Base-by-base conservation (phyloP, 2,329 filamentous ascomycete genomes). In the Magnaporthiopsis incrustans region DNA sequence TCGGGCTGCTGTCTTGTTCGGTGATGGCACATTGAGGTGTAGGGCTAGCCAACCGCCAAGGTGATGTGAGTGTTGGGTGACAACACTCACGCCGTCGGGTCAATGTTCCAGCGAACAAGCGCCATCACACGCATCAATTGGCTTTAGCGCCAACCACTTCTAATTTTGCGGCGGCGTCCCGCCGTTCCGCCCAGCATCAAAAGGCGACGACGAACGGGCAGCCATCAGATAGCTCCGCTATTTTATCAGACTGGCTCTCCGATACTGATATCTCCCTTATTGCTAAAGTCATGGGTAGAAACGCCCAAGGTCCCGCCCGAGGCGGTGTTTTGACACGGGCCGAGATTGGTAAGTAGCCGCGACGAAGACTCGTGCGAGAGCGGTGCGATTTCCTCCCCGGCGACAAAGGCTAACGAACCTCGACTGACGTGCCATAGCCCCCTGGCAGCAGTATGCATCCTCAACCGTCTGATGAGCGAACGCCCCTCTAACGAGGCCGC, bases 21-120 rank as follows among this genome's bases (percentile, higher is more conserved):
- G 22, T 22, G 58, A 18, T 35, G 58, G 30, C 4, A 60, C 58
- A 30, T 60, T 60, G 30, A 60, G 25, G 32, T 60, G 30, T 18
- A 60, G 35, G 32, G 58, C 58, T 25, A 30, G 35, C 58, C 58
- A 60, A 35, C 35, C 58, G 58, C 58, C 35, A n/a, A 60, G 30
- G 27, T 30, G 27, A 30, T 22, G 35, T n/a, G 58, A 60, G 58
- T 14, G 58, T 60, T 33, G 35, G 30, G 35, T 30, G 27, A 30
- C 27, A 30, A 30, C 3, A 30, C 3, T 5, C 3, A 30, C 27
- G 27, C 27, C 44, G 44, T n/a, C 44, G 22, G 15, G 22, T 22
- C 44, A 53, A 53, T 53, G 44, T 11, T n/a, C 8, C 8, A 18
- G 44, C 44, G 22, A 53, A n/a, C 44, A 53, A 53, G 44, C 44